Percentiles rank a stretch among this genome's conserved stretches.
phyloP scores from a whole-genome alignment of 352 stramenopile genomes.

The Phytophthora melonis region DNA sequence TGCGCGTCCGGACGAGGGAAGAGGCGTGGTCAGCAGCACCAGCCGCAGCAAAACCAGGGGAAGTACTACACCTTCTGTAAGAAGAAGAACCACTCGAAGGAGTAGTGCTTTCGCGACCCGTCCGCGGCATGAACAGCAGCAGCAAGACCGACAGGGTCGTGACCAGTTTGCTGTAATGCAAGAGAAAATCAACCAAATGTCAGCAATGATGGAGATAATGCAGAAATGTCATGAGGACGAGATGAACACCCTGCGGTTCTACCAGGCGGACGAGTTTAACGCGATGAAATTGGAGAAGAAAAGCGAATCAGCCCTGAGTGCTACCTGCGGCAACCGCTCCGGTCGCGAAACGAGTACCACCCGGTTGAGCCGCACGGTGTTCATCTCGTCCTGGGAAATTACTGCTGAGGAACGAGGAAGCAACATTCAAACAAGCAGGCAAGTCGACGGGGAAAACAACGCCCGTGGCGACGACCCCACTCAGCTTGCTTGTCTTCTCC shows the following conservation, averaged over 20 bases:
- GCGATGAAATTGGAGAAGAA: not conserved
- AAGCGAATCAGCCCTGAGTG: too few relatives aligned
- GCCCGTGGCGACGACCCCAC: not conserved
- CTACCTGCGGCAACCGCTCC: too few relatives aligned
- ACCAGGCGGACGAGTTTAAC: not conserved
- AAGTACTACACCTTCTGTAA: too few relatives aligned
- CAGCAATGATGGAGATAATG: constrained; percentile 18
- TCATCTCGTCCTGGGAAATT: too few relatives aligned
- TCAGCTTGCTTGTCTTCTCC: constrained; percentile 6
- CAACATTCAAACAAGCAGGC: constrained; percentile 3
- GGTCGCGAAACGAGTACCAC: too few relatives aligned
- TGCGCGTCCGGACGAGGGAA: too few relatives aligned
- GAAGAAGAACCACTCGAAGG: too few relatives aligned
- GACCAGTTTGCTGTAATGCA: constrained; percentile 11
- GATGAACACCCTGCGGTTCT: constrained; percentile 8
- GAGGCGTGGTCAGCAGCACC: too few relatives aligned
- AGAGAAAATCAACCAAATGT: constrained; percentile 10
- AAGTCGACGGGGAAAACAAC: not conserved
- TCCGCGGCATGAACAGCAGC: constrained; percentile 1
- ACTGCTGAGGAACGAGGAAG: not conserved
- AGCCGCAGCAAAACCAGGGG: too few relatives aligned
- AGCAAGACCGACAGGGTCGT: not conserved
- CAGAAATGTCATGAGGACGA: constrained; percentile 6
- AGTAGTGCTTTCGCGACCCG: too few relatives aligned
- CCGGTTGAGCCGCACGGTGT: too few relatives aligned